phyloP scores from a whole-genome alignment of 2,329 filamentous ascomycete species.

The Elsinoe necatrix region DNA sequence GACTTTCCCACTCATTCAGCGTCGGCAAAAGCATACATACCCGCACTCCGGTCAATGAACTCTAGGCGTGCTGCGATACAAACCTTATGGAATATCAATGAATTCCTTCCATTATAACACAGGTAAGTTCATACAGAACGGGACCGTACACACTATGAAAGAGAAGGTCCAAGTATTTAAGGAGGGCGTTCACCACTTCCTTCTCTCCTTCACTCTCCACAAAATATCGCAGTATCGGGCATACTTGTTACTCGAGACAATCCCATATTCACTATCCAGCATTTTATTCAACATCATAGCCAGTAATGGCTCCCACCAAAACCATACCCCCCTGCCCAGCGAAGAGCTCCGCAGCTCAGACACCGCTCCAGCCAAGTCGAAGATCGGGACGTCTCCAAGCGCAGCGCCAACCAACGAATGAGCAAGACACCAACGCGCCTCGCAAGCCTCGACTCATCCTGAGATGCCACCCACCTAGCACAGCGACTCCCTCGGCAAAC shows the following conservation, averaged over 20 bases:
- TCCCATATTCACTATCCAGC: too few relatives aligned
- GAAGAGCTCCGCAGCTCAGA: not conserved
- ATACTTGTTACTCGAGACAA: not conserved
- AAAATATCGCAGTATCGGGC: not conserved
- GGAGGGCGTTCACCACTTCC: not conserved
- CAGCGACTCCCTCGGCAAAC: not conserved
- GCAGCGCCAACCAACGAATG: not conserved
- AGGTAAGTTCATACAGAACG: not conserved
- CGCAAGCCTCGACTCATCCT: not conserved
- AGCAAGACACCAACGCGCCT: not conserved
- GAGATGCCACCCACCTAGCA: not conserved
- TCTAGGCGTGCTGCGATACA: not conserved
- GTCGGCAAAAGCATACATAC: not conserved
- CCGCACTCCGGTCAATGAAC: not conserved
- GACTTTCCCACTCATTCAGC: not conserved
- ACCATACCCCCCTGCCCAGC: not conserved
- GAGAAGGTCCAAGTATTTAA: not conserved
- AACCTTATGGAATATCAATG: not conserved
- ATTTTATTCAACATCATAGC: not conserved
- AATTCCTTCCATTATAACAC: not conserved
- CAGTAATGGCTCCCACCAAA: not conserved
- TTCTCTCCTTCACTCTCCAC: not conserved
- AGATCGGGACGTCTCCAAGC: not conserved
- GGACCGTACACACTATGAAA: not conserved
- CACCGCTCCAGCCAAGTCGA: not conserved